Evolutionary conservation across 768 basidiomycete species (phyloP), one percentile per base, ranked within the genome.

Genomic region (Mycena vulgaris): DNA sequence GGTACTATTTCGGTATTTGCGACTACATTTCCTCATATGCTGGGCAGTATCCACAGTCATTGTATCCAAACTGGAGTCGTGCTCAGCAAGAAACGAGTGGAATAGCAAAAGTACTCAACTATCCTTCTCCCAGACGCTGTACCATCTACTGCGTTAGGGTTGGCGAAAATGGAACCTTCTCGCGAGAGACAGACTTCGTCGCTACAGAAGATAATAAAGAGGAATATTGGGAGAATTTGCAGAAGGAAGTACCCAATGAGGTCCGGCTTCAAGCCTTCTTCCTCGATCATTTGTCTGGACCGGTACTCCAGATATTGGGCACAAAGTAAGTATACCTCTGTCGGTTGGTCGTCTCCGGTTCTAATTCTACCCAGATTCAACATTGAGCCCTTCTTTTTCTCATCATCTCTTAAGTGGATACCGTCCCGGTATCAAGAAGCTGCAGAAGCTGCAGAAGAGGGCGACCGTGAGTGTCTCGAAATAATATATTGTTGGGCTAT

Each of bases 331-430:
- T n/a, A n/a, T n/a, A n/a, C n/a, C n/a, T n/a, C n/a, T n/a, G n/a
- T n/a, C n/a, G n/a, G n/a, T n/a, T n/a, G n/a, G n/a, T n/a, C n/a
- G n/a, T n/a, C n/a, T n/a, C n/a, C n/a, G n/a, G 6, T 37, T 37
- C 35, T 7, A 7, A 37, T 37, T 37, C 14, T 14, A 14, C 35
- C 6, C 35, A 81, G 87, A 74, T 89, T 87, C 64, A 81, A 81
- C 47, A 81, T 91, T 64, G 90, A 91, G 69, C 90, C 90, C 0
- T 90, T 91, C 76, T 91, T 88, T 75, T 91, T 90, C 75, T 88
- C 89, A 0, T 90, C 89, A 1, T 87, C 89, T 2, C 75, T 89
- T 6, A 87, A 88, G 48, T 88, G 87, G 87, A 90, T 89, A 73
- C 89, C 89, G 16, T 83, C 87, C 17, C 82, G 89, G 66, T 89